Base-by-base conservation (phyloP, 2,329 filamentous ascomycete genomes). In the Akanthomyces muscarius region DNA sequence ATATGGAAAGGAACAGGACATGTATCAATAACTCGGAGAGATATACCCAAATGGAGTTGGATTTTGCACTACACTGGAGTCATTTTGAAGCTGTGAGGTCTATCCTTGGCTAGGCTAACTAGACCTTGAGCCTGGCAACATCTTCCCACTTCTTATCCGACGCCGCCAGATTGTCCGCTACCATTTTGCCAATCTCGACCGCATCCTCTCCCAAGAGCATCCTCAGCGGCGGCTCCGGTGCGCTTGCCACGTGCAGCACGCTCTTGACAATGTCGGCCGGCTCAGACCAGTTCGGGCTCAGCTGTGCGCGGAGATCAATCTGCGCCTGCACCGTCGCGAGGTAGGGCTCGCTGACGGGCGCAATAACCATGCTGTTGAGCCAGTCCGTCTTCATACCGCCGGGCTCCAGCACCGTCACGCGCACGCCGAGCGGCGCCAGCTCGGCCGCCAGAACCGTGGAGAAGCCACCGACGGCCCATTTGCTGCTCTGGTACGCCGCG, bases 301-400 rank as follows among this genome's bases (percentile, higher is more conserved):
- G 25, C 48, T 10, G 18, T 21, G 16, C 23, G 5, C 47, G 48
- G 33, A 25, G 38, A 18, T 44, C 4, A 6, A 58, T 47, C n/a
- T 58, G 47, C n/a, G 57, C 21, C 5, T 79, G 73, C 69, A 82
- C 71, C 0, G 70, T 75, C 48, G 68, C 62, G 57, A 71, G 47
- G 30, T 78, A 78, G 0, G 73, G 73, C 61, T 77, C 72, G 57
- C 69, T 75, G 21, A 77, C 63, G 2, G 63, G 55, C 0, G 64
- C 63, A 0, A 69, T 63, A 5, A 63, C 33, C 66, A 73, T 75
- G 1, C 71, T 73, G 16, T 66, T 71, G 11, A 73, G 71, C 74
- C 73, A 79, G 48, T 79, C 75, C 0, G 77, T 79, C 53, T 72
- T 73, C 48, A 79, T 77, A 8, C 73, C 76, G 13, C 76, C 77